phyloP scores from a whole-genome alignment of 768 basidiomycete genomes.

The Russula vinacea region DNA sequence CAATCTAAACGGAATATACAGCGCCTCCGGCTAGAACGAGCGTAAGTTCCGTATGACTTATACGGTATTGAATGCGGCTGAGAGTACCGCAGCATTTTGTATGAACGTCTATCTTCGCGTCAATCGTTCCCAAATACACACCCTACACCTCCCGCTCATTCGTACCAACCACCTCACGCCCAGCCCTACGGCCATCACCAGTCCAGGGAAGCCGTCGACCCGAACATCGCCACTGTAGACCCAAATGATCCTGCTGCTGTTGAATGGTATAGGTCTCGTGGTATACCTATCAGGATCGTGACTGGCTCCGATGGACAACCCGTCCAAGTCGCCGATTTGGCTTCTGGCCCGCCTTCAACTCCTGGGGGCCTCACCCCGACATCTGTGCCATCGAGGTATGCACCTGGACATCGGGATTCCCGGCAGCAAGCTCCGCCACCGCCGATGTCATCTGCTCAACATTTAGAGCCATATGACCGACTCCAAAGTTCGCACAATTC shows the following conservation, averaged over 20 bases:
- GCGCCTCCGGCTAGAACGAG: constrained; percentile 83
- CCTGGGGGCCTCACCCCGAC: constrained; percentile 27
- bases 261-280: constrained; percentile 49
- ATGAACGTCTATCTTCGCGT: constrained; percentile 64
- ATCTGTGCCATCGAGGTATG: constrained; percentile 28
- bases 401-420: constrained; percentile 34
- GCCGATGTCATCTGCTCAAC: constrained; percentile 31
- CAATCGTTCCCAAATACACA: constrained; percentile 33
- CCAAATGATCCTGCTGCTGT: constrained; percentile 46
- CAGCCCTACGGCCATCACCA: constrained; percentile 18
- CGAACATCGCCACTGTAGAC: constrained; percentile 32
- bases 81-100: constrained; percentile 54
- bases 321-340: constrained; percentile 49
- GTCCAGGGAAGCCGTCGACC: constrained; percentile 14
- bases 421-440: constrained; percentile 32
- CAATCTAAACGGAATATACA: constrained; percentile 80
- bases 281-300: constrained; percentile 47
- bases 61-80: constrained; percentile 26
- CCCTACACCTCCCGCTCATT: constrained; percentile 32
- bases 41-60: constrained; percentile 52
- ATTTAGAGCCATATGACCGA: constrained; percentile 26
- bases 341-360: constrained; percentile 30
- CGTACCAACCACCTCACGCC: constrained; percentile 31
- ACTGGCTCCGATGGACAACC: constrained; percentile 50
- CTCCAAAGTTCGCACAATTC: constrained; percentile 20